phyloP scores from a whole-genome alignment of 768 basidiomycete genomes.

The Chalciporus sphaerocephalus region DNA sequence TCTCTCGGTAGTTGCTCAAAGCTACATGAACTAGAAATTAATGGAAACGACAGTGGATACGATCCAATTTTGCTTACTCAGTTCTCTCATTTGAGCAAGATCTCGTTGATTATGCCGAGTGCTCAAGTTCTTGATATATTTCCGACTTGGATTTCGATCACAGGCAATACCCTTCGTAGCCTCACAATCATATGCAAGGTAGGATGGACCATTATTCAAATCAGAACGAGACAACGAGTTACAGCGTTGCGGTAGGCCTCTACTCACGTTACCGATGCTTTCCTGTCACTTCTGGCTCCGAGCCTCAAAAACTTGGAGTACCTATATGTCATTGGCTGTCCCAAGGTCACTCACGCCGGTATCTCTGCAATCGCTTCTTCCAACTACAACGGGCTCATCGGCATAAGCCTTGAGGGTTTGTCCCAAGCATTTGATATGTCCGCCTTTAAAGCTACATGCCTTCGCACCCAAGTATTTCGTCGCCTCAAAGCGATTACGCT shows the following conservation, averaged over 20 bases:
- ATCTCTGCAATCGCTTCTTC: constrained; percentile 47
- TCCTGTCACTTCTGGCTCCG: constrained; percentile 49
- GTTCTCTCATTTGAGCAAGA: constrained; percentile 49
- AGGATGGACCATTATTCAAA: constrained; percentile 7
- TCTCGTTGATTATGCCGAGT: constrained; percentile 77
- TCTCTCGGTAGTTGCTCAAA: constrained; percentile 41
- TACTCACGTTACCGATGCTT: constrained; percentile 51
- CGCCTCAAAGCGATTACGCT: constrained; percentile 56
- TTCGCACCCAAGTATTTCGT: constrained; percentile 33
- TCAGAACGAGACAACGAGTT: not conserved
- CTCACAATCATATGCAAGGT: constrained; percentile 73
- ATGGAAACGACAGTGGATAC: constrained; percentile 52
- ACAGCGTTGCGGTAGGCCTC: constrained; percentile 42
- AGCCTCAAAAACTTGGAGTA: constrained; percentile 49
- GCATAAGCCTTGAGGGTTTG: constrained; percentile 59
- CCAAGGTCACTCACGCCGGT: constrained; percentile 60
- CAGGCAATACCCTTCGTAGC: constrained; percentile 44
- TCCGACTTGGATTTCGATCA: constrained; percentile 45
- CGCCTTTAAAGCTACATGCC: constrained; percentile 40
- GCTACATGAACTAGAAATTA: constrained; percentile 63
- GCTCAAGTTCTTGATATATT: constrained; percentile 46
- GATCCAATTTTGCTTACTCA: constrained; percentile 45
- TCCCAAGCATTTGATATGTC: constrained; percentile 56
- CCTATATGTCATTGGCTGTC: constrained; percentile 62
- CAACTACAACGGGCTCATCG: constrained; percentile 45